Conservation (phyloP, 257 asterid species). For the Jacaranda mimosifolia region DNA sequence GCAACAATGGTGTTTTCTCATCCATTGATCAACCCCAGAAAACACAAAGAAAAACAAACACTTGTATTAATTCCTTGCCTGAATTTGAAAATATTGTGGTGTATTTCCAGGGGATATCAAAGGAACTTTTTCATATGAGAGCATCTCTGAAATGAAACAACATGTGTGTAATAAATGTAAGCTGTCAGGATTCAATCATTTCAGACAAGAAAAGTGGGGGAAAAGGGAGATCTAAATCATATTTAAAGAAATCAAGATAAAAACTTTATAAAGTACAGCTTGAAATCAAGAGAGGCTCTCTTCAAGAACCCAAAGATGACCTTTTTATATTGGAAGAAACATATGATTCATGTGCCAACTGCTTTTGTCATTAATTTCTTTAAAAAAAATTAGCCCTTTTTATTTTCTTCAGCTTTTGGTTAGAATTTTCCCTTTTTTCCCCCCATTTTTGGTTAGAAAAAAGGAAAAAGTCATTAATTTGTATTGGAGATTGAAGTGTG, state of each 20-base stretch:
- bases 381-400: too few relatives aligned
- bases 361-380: not conserved
- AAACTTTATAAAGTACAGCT: not conserved
- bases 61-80: not conserved
- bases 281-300: not conserved
- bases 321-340: not conserved
- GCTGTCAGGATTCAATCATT: not conserved
- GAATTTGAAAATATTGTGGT: not conserved
- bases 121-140: not conserved
- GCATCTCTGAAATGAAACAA: not conserved
- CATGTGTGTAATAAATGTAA: not conserved
- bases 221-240: not conserved
- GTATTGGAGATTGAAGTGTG: not conserved
- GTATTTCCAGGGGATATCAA: too few relatives aligned
- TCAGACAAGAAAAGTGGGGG: not conserved
- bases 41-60: not conserved
- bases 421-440: too few relatives aligned
- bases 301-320: not conserved
- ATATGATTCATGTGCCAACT: not conserved
- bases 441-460: too few relatives aligned
- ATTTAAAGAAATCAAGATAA: not conserved
- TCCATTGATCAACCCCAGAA: constrained; percentile 44
- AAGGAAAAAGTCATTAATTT: not conserved
- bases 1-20: constrained; percentile 52
- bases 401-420: too few relatives aligned